These are phyloP conservation scores for Sporothrix inflata DNA, from an alignment of 2,329 filamentous ascomycete species.

Conservation along the genomic window DNA sequence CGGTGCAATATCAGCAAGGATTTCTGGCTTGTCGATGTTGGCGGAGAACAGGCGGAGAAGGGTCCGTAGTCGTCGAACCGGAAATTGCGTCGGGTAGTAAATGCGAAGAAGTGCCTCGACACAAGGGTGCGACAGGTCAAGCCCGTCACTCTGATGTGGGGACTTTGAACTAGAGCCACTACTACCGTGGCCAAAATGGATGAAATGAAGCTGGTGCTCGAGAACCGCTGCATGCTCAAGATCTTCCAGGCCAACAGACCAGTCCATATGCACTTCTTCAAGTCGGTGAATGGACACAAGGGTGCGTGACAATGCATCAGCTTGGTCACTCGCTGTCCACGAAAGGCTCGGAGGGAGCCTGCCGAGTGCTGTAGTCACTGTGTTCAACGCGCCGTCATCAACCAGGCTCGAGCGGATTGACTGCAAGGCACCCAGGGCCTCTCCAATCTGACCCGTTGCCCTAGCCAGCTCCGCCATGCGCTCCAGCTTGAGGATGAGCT, in stretches of 20 bases:
- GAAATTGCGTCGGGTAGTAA: slow-evolving; percentile 55
- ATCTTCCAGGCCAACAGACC: slow-evolving; percentile 57
- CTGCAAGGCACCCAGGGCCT: slow-evolving; percentile 61
- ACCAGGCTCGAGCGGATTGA: slow-evolving; percentile 66
- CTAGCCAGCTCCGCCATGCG: slow-evolving; percentile 65
- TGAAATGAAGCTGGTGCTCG: slow-evolving; percentile 62
- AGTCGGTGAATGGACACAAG: slow-evolving; percentile 64
- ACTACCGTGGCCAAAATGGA: slow-evolving; percentile 42
- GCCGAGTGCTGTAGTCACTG: slow-evolving; percentile 55
- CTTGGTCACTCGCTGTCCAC: slow-evolving; percentile 57
- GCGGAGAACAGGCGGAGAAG: slow-evolving; percentile 54
- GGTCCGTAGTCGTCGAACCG: slow-evolving; percentile 57
- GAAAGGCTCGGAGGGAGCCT: slow-evolving; percentile 54
- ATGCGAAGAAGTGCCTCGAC: slow-evolving; percentile 54
- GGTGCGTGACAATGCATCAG: slow-evolving; percentile 60
- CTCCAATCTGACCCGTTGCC: slow-evolving; percentile 54
- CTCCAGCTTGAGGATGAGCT: slow-evolving; percentile 67
- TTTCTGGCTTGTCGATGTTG: slow-evolving; percentile 50
- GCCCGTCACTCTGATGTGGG: slow-evolving; percentile 36
- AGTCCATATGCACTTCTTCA: slow-evolving; percentile 59
- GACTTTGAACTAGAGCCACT: slow-evolving; percentile 32
- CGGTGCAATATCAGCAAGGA: slow-evolving; percentile 45
- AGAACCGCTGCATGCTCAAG: slow-evolving; percentile 60
- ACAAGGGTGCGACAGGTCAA: slow-evolving; percentile 50
- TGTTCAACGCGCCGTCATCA: slow-evolving; percentile 58